Evolutionary conservation across 106 monocot species (phyloP).

Genomic region (Dendrobium catenatum): DNA sequence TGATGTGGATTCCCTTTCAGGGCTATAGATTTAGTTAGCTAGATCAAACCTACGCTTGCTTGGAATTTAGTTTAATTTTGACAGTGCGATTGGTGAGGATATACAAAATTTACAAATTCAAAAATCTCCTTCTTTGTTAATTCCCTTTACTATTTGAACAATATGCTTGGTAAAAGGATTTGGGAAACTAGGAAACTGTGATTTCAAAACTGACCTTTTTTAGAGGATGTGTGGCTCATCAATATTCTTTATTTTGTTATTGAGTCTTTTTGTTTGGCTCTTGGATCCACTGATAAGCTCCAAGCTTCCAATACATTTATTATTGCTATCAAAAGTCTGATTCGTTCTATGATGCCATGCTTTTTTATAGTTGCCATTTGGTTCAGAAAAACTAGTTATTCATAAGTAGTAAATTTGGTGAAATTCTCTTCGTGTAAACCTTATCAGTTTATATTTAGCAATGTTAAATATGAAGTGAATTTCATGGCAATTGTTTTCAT

Average conservation of each 20-base stretch:
- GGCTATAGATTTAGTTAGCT: no score
- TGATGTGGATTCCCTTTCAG: not conserved
- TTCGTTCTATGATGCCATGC: not conserved
- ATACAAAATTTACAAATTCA: not conserved
- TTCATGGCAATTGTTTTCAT: not conserved
- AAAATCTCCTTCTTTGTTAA: not conserved
- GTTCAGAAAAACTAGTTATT: not conserved
- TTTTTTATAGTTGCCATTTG: not conserved
- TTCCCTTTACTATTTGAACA: not conserved
- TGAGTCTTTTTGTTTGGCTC: not conserved
- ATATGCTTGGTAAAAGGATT: not conserved
- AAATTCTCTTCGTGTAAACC: not conserved
- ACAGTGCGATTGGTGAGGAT: not conserved
- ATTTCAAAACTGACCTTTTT: not conserved
- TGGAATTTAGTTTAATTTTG: no score
- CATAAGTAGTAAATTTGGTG: not conserved
- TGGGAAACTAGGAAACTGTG: not conserved
- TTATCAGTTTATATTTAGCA: not conserved
- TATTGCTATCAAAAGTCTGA: not conserved
- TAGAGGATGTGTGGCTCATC: not conserved
- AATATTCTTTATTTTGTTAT: not conserved
- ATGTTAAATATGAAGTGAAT: conserved; percentile 3
- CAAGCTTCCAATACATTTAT: not conserved
- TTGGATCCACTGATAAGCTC: not conserved
- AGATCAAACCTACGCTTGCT: no score